Conservation (phyloP, 192 early-diverging fungal species). For the Cladochytrium replicatum region DNA sequence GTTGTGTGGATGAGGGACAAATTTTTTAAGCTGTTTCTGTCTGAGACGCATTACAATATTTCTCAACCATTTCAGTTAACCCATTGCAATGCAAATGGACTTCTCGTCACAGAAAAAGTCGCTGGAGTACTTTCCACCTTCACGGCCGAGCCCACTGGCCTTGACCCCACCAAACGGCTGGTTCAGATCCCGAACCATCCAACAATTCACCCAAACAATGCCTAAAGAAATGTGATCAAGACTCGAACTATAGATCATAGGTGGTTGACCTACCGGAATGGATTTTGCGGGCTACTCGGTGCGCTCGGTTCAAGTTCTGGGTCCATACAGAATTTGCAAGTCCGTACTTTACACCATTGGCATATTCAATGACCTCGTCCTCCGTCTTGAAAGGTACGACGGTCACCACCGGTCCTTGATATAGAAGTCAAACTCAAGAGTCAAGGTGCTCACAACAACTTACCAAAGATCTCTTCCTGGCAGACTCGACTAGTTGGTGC, state of each 20-base stretch:
- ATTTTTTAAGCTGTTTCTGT: too few species aligned
- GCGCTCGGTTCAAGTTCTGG: slow-evolving; percentile 41
- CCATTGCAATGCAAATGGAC: slow-evolving; percentile 18
- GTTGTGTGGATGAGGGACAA: too few species aligned
- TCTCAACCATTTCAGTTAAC: too few species aligned
- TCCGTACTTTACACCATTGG: slow-evolving; percentile 66
- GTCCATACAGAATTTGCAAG: slow-evolving; percentile 70
- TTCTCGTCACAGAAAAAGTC: slow-evolving; percentile 61
- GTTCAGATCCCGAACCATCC: slow-evolving; percentile 59
- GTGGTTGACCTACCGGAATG: slow-evolving; percentile 44
- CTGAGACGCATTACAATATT: too few species aligned
- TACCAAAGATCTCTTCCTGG: slow-evolving; percentile 81
- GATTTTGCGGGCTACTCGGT: slow-evolving; percentile 49
- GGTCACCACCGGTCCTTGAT: slow-evolving; percentile 73
- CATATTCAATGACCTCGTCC: slow-evolving; percentile 60
- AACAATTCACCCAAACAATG: slow-evolving; percentile 72
- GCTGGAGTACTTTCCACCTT: slow-evolving; percentile 51
- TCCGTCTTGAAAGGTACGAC: slow-evolving; percentile 62
- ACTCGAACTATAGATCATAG: slow-evolving; percentile 20
- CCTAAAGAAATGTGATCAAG: slow-evolving; percentile 28
- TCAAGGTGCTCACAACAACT: too few species aligned
- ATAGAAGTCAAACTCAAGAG: too few species aligned
- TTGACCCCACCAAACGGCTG: slow-evolving; percentile 70
- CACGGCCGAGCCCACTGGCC: slow-evolving; percentile 52
- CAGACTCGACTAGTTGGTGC: slow-evolving; percentile 26